These are phyloP conservation scores for Saccharomyces hybrid DNA, from an alignment of 1,139 yeast species.

Conservation along the genomic window DNA sequence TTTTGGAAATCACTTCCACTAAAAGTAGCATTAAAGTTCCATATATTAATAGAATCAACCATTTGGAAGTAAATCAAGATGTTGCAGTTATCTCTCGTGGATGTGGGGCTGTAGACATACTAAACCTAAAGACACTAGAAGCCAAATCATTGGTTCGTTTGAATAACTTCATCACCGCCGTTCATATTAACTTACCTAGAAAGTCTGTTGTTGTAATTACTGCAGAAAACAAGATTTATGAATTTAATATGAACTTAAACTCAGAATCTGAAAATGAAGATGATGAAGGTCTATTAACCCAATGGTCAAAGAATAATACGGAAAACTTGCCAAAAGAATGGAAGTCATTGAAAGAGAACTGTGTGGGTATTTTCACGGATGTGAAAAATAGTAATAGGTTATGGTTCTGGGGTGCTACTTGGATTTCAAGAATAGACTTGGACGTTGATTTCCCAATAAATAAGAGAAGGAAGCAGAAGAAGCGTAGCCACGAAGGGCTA, in stretches of 20 bases:
- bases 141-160: conserved; percentile 41
- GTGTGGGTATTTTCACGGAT: conserved; percentile 60
- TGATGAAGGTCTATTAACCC: conserved; percentile 41
- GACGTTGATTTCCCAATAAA: conserved; percentile 48
- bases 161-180: conserved; percentile 54
- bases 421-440: conserved; percentile 73
- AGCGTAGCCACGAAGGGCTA: conserved; percentile 60
- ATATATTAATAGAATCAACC: conserved; percentile 42
- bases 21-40: conserved; percentile 31
- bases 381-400: conserved; percentile 37
- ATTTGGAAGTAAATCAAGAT: conserved; percentile 41
- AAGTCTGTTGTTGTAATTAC: conserved; percentile 58
- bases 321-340: conserved; percentile 68
- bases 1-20: conserved; percentile 31
- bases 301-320: conserved; percentile 76
- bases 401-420: conserved; percentile 86
- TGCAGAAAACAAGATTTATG: conserved; percentile 67
- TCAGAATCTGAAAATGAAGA: conserved; percentile 2
- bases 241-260: conserved; percentile 37
- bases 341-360: conserved; percentile 53
- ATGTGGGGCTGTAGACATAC: conserved; percentile 59
- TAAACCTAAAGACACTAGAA: conserved; percentile 31
- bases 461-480: conserved; percentile 38
- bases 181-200: conserved; percentile 44
- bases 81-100: conserved; percentile 51